Evolutionary conservation across 1,284 basidiomycete species (phyloP).

Genomic region (Moesziomyces sp.): DNA sequence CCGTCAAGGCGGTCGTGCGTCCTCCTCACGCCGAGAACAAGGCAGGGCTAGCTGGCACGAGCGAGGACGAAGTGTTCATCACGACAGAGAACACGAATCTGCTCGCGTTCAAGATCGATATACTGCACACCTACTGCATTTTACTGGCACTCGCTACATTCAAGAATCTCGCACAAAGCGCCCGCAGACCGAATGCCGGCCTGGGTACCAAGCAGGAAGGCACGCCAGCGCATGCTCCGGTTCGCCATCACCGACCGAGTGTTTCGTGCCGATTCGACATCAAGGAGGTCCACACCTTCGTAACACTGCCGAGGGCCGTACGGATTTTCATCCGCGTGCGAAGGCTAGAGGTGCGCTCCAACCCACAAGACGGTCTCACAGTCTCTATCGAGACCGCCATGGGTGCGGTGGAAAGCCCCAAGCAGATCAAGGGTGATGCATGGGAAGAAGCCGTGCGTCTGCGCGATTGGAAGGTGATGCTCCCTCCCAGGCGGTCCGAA

Average conservation of each 20-base stretch:
- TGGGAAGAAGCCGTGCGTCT: slow-evolving; percentile 86
- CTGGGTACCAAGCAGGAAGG: not conserved
- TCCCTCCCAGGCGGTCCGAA: slow-evolving; percentile 16
- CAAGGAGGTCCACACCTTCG: slow-evolving; percentile 60
- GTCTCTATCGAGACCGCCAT: slow-evolving; percentile 68
- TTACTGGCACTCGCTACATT: slow-evolving; percentile 77
- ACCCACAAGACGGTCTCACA: slow-evolving; percentile 45
- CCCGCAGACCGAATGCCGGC: not conserved
- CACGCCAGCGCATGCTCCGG: not conserved
- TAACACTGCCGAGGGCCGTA: slow-evolving; percentile 64
- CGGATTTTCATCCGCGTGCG: slow-evolving; percentile 56
- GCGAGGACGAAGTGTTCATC: slow-evolving; percentile 70
- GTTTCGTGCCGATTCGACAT: slow-evolving; percentile 34
- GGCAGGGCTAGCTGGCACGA: slow-evolving; percentile 39
- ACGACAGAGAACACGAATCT: slow-evolving; percentile 70
- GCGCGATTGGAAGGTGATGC: slow-evolving; percentile 73
- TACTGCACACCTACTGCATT: slow-evolving; percentile 79
- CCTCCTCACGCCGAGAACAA: slow-evolving; percentile 45
- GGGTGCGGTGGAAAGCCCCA: slow-evolving; percentile 69
- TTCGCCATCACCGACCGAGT: slow-evolving; percentile 7
- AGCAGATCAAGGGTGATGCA: slow-evolving; percentile 52
- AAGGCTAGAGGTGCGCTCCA: slow-evolving; percentile 59
- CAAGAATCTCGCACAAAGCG: slow-evolving; percentile 68
- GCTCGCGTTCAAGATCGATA: slow-evolving; percentile 72
- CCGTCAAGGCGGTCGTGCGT: slow-evolving; percentile 49